phyloP scores from a whole-genome alignment of 2,329 filamentous ascomycete genomes.

The Paraphoma sp. region DNA sequence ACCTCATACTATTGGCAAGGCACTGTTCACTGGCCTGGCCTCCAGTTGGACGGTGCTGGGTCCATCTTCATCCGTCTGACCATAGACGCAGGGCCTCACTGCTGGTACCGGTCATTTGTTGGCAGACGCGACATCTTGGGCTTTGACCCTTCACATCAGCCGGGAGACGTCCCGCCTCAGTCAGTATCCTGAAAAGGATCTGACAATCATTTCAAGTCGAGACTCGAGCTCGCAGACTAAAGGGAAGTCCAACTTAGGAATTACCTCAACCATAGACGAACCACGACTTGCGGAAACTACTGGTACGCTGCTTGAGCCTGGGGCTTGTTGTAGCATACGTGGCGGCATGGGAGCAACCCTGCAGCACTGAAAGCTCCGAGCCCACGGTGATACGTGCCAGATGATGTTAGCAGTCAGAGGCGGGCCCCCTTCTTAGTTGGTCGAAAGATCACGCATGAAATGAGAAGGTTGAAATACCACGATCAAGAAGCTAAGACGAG shows the following conservation, averaged over 20 bases:
- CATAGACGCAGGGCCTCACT: constrained; percentile 4
- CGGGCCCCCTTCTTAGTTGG: background rate
- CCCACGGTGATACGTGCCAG: background rate
- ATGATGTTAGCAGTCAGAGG: background rate
- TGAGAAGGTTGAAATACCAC: background rate
- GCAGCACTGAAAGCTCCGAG: background rate
- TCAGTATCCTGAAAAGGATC: background rate
- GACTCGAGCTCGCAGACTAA: constrained; percentile 6
- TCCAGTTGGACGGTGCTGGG: constrained; percentile 8
- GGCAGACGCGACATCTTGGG: constrained; percentile 4
- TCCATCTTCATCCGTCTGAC: constrained; percentile 3
- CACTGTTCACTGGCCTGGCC: constrained; percentile 16
- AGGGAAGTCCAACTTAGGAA: background rate
- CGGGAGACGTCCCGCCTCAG: constrained; percentile 21
- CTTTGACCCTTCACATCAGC: constrained; percentile 8
- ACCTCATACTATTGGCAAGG: constrained; percentile 8
- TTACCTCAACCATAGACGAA: background rate
- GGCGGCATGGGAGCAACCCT: background rate
- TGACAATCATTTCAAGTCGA: constrained; percentile 6
- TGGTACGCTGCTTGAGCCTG: background rate
- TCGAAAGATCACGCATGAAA: background rate
- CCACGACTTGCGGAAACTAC: background rate
- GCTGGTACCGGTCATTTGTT: background rate
- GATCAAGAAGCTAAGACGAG: constrained; percentile 11
- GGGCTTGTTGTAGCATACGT: background rate